Conservation (phyloP, 176 grass and related monocot species). For the Neostapfia colusana region DNA sequence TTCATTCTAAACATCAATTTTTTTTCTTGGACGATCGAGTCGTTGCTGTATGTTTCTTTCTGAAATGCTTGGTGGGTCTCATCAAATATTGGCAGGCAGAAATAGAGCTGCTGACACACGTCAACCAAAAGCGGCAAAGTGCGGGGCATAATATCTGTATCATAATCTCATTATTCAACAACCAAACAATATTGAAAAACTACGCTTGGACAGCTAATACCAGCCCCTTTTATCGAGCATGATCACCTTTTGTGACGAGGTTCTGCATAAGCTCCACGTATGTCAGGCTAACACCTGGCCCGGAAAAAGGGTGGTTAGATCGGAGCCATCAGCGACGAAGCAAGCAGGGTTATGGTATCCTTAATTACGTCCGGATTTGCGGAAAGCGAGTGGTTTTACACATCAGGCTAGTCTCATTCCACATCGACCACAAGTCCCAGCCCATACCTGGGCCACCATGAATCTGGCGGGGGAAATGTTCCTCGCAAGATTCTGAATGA, state of each 20-base stretch:
- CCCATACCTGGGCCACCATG: conserved; percentile 43
- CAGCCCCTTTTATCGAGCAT: conserved; percentile 26
- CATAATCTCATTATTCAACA: not conserved
- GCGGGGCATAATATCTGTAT: conserved; percentile 26
- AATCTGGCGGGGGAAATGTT: conserved; percentile 25
- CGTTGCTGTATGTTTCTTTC: not conserved
- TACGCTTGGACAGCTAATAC: conserved; percentile 20
- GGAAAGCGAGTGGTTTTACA: conserved; percentile 50
- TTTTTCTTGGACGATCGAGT: not conserved
- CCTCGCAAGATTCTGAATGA: conserved; percentile 26
- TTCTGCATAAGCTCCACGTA: conserved; percentile 40
- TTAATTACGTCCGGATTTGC: conserved; percentile 31
- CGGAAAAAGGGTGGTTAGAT: not conserved
- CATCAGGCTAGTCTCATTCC: conserved; percentile 47
- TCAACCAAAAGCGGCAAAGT: conserved; percentile 27
- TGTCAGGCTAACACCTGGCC: conserved; percentile 31
- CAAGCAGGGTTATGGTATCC: conserved; percentile 19
- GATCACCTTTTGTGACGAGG: conserved; percentile 45
- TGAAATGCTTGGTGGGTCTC: not conserved
- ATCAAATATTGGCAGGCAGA: not conserved
- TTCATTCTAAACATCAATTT: not conserved
- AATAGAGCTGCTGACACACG: not conserved
- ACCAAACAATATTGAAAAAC: conserved; percentile 22
- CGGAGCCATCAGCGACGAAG: conserved; percentile 30
- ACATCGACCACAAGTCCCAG: conserved; percentile 30